phyloP scores from a whole-genome alignment of 192 early-diverging fungal genomes.

The Mycoemilia scoparia region DNA sequence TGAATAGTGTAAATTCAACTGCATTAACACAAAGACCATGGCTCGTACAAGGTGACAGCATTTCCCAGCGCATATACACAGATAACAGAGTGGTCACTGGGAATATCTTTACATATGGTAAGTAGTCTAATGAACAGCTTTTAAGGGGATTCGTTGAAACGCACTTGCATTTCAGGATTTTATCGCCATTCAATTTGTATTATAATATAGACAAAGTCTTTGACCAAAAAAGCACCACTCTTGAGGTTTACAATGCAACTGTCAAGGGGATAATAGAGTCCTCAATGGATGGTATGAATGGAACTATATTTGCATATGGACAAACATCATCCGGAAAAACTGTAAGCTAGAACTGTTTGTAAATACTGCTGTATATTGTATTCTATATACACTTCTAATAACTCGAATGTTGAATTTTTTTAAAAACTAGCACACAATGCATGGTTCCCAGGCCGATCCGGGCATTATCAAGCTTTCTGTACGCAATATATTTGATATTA shows the following conservation, averaged over 20 bases:
- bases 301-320: constrained; percentile 96
- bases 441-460: constrained; percentile 36
- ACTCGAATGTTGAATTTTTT: too few species aligned
- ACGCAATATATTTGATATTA: constrained; percentile 37
- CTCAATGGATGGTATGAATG: constrained; percentile 87
- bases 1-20: constrained; percentile 23
- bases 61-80: constrained; percentile 13
- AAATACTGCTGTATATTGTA: too few species aligned
- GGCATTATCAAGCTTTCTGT: constrained; percentile 55
- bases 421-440: constrained; percentile 54
- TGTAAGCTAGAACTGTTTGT: too few species aligned
- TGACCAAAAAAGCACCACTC: constrained; percentile 21
- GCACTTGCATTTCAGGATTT: not conserved
- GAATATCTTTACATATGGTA: constrained; percentile 32
- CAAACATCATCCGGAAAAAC: constrained; percentile 96
- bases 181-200: not conserved
- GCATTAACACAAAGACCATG: constrained; percentile 13
- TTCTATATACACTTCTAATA: too few species aligned
- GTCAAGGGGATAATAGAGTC: constrained; percentile 37
- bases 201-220: constrained; percentile 25
- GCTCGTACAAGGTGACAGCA: constrained; percentile 22
- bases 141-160: too few species aligned
- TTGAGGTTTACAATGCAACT: constrained; percentile 23
- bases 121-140: not conserved
- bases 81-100: constrained; percentile 13